These are phyloP conservation scores for Xylaria castorea DNA, from an alignment of 495 filamentous ascomycete species.

Conservation along the genomic window DNA sequence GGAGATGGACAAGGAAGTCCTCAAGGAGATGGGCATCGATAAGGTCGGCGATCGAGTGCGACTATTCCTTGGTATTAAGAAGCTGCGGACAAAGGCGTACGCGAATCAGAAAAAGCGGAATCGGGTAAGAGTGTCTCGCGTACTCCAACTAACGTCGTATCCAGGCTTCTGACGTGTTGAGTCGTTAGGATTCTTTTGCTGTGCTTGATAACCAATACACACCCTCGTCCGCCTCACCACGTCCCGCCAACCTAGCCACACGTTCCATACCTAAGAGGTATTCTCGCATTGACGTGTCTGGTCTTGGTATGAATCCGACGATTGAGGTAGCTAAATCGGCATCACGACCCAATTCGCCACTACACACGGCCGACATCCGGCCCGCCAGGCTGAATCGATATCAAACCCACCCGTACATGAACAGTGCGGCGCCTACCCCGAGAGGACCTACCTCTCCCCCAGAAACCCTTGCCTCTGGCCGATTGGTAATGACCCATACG, in stretches of 20 bases:
- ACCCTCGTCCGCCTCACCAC: conserved; percentile 70
- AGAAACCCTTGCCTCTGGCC: conserved; percentile 49
- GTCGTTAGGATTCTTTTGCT: conserved; percentile 70
- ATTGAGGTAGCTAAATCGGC: conserved; percentile 59
- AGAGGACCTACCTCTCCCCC: conserved; percentile 51
- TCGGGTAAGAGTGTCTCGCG: conserved; percentile 65
- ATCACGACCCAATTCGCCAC: conserved; percentile 76
- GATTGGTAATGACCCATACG: conserved; percentile 57
- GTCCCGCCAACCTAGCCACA: conserved; percentile 60
- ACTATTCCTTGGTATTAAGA: conserved; percentile 90
- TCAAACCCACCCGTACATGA: conserved; percentile 48
- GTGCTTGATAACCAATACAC: conserved; percentile 68
- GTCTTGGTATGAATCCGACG: conserved; percentile 46
- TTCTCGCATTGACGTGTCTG: conserved; percentile 66
- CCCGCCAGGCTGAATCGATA: conserved; percentile 47
- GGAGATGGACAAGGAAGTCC: conserved; percentile 93
- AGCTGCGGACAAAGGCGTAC: conserved; percentile 83
- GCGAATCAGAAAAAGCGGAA: conserved; percentile 85
- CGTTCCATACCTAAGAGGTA: conserved; percentile 66
- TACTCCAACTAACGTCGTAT: conserved; percentile 23
- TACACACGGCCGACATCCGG: conserved; percentile 61
- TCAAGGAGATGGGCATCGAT: conserved; percentile 98
- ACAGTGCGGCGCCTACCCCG: conserved; percentile 39
- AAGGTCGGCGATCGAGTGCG: conserved; percentile 98
- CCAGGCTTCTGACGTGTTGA: conserved; percentile 8